phyloP scores from a whole-genome alignment of 2,329 filamentous ascomycete species.

The Penicillium crustosum region DNA sequence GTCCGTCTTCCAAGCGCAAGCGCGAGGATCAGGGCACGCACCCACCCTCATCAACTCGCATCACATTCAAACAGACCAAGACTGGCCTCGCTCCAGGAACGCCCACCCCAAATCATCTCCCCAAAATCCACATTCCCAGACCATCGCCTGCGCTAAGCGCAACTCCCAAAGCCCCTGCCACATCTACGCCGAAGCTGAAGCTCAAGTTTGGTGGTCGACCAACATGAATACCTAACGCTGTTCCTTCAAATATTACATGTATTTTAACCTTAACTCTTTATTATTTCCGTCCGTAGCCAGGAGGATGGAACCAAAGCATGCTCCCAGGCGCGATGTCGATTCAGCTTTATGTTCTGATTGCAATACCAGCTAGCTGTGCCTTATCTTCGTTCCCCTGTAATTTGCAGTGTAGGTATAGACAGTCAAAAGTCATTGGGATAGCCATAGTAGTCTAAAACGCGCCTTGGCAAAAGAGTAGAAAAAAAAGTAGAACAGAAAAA shows the following conservation, averaged over 20 bases:
- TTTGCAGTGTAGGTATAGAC: background rate
- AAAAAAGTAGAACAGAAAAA: constrained; percentile 19
- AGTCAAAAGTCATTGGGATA: constrained; percentile 3
- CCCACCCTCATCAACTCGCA: constrained; percentile 37
- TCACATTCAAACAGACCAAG: constrained; percentile 47
- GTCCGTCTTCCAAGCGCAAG: constrained; percentile 40
- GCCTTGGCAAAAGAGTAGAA: constrained; percentile 5
- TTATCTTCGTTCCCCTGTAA: background rate
- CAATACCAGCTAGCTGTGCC: constrained; percentile 14
- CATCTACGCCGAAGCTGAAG: constrained; percentile 44
- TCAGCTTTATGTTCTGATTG: constrained; percentile 8
- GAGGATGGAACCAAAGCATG: constrained; percentile 11
- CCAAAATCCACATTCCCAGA: constrained; percentile 39
- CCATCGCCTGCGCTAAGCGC: constrained; percentile 31
- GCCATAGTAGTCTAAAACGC: constrained; percentile 4
- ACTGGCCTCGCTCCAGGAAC: constrained; percentile 23
- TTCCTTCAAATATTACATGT: constrained; percentile 17
- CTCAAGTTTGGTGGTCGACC: constrained; percentile 39
- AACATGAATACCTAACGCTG: constrained; percentile 26
- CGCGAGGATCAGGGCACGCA: constrained; percentile 38
- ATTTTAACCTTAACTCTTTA: constrained; percentile 15
- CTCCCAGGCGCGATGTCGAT: constrained; percentile 15
- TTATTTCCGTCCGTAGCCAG: constrained; percentile 12
- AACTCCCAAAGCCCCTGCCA: constrained; percentile 27
- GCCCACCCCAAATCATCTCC: constrained; percentile 27